Evolutionary conservation across 2,329 filamentous ascomycete genomes (phyloP), one percentile per base, ranked within the genome.

Genomic region (Colletotrichum graminicola): DNA sequence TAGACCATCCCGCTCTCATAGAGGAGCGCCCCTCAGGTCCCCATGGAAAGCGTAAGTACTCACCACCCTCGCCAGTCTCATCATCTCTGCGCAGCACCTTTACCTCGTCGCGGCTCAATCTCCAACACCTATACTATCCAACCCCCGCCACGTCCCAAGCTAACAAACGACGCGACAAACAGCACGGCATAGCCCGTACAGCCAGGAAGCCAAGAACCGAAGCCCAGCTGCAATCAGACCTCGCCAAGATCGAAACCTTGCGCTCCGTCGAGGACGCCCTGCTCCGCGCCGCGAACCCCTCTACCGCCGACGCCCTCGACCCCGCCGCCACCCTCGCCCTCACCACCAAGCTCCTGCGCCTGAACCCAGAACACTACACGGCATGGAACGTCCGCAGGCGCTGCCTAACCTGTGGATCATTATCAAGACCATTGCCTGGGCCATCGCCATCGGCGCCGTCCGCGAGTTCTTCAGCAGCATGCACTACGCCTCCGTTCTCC

Each of bases 311-410:
- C 59, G 78, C 70, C 74, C 69, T 52, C 79, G 86, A 85, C 52
- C 75, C 83, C 66, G 85, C 83, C 67, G 85, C 89, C 67, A 88
- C 90, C 51, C 89, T 95, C 76, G 83, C 88, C 73, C 87, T 93
- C 66, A 93, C 92, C 43, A 91, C 92, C n/a, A 90, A 89, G 75
- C 88, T 96, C 55, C 86, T 95, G 65, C 88, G 87, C 57, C 88
- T 91, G 76, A 97, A 97, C 80, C 94, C 94, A 34, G 94, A 97
- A 81, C 95, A 95, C 85, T 96, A 96, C 83, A 95, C 94, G 67
- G 88, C 94, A 87, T 97, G 94, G 94, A 97, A 97, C 86, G 89
- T 92, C 83, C 92, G 96, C 79, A 92, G 96, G 77, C 88, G 88
- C 77, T 91, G 89, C 82, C 85, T 91, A 86, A 88, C 83, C 71